Percentiles rank a stretch among this genome's conserved stretches.
phyloP scores from a whole-genome alignment of 352 stramenopile species.

The Globisporangium alternatum region DNA sequence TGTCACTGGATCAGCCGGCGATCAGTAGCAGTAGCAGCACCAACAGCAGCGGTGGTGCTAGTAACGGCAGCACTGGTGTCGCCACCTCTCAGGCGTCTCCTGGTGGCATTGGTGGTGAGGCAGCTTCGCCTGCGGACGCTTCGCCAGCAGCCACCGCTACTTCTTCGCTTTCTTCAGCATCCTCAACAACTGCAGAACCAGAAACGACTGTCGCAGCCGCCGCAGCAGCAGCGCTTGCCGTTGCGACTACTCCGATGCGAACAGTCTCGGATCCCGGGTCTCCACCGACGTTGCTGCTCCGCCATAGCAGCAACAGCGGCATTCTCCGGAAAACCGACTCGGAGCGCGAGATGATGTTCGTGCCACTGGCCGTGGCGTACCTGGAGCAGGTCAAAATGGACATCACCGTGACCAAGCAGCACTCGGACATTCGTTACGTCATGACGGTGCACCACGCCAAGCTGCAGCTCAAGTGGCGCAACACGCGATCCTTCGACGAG shows the following conservation, averaged over 20 bases:
- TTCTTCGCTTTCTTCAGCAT: not conserved
- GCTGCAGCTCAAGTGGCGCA: conserved; percentile 40
- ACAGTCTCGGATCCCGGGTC: conserved; percentile 1
- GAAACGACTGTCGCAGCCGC: not conserved
- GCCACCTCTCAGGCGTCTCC: not conserved
- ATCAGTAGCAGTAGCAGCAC: not conserved
- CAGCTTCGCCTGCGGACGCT: not conserved
- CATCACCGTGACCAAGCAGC: conserved; percentile 44
- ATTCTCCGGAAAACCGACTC: conserved; percentile 22
- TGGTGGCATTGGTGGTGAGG: not conserved
- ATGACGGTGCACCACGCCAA: conserved; percentile 42
- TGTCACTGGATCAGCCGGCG: not conserved
- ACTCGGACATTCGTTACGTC: conserved; percentile 58
- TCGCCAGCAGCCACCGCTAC: not conserved
- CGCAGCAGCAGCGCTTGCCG: no score
- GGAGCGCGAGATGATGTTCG: conserved; percentile 25
- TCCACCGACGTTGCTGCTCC: not conserved
- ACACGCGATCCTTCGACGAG: conserved; percentile 63
- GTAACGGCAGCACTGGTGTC: not conserved
- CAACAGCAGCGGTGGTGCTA: not conserved
- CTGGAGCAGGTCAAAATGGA: conserved; percentile 33
- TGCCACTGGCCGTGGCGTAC: conserved; percentile 44
- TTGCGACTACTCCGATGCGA: not conserved
- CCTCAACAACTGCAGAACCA: not conserved
- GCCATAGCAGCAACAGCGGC: conserved; percentile 23